Base-by-base conservation (phyloP, 2,329 filamentous ascomycete genomes). In the Cladophialophora bantiana region DNA sequence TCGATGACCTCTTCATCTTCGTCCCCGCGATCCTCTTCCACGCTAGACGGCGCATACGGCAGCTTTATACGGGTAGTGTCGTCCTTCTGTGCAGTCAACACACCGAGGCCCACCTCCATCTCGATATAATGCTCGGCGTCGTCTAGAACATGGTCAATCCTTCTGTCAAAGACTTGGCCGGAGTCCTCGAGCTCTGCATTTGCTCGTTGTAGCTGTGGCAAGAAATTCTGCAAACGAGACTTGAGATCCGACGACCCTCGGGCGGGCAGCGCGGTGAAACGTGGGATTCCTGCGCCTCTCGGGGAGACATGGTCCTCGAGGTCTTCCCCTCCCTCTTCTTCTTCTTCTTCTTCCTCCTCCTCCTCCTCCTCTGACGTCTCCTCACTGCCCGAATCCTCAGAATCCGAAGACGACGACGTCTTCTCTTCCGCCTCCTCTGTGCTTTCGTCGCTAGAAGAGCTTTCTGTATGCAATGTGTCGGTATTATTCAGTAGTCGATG, bases 61-160 rank as follows among this genome's bases (percentile, higher is more conserved):
- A 57, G 54, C 12, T 59, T 58, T 45, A 65, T 54, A 9, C 54
- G 63, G 4, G 52, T 62, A n/a, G 42, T 42, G 12, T 35, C 55
- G 15, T 26, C 42, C 45, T 52, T 53, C 62, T 78, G 78, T 66
- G 82, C 79, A 72, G 80, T 78, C 20, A 83, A 71, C 5, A 83
- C 81, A 9, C 81, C 81, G 10, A 83, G 70, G 5, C 80, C 79
- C 55, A 83, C 74, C 65, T 82, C 78, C 78, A 81, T 81, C 67
- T 81, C 79, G 65, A 81, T 80, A 68, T 81, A 81, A 59, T 76
- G 74, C 32, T 76, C 76, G 48, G 72, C 74, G 7, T 74, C 73
- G 7, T 77, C 77, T 34, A 74, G 70, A 31, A 74, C 76, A 40
- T 77, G 71, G 64, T 81, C 79, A 63, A 81, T 62, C 18, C 74